phyloP scores from a whole-genome alignment of 2,329 filamentous ascomycete species.

The Westerdykella aurantiaca region DNA sequence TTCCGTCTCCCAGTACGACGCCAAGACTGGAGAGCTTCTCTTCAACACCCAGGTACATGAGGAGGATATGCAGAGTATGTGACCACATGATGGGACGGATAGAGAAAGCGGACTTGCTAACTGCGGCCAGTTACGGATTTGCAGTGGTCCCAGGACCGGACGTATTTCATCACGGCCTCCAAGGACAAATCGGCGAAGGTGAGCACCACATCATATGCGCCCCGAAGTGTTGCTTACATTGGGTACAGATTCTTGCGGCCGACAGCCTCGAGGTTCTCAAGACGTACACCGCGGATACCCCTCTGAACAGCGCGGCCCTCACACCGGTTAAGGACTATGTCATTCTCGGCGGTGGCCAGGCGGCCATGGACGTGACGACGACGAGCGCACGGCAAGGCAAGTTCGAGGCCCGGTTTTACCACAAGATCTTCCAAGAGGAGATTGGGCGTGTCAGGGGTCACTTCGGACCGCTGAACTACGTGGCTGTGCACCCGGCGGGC shows the following conservation, averaged over 20 bases:
- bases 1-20: slow-evolving; percentile 83
- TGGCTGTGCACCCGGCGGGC: slow-evolving; percentile 86
- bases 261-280: slow-evolving; percentile 88
- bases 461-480: slow-evolving; percentile 94
- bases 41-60: slow-evolving; percentile 74
- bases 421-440: slow-evolving; percentile 99
- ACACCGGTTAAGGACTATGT: slow-evolving; percentile 96
- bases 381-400: slow-evolving; percentile 93
- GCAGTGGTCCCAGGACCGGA: slow-evolving; percentile 89
- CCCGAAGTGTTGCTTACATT: slow-evolving; percentile 4
- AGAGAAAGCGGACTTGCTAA: slow-evolving; percentile 44
- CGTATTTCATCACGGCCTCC: slow-evolving; percentile 96
- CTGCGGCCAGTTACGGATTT: slow-evolving; percentile 82
- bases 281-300: slow-evolving; percentile 86
- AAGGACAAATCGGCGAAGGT: slow-evolving; percentile 98
- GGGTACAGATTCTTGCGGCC: slow-evolving; percentile 65
- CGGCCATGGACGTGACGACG: slow-evolving; percentile 97
- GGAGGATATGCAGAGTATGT: slow-evolving; percentile 68
- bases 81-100: background rate
- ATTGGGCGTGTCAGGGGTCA: slow-evolving; percentile 95
- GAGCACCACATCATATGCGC: slow-evolving; percentile 15
- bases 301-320: slow-evolving; percentile 91
- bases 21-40: slow-evolving; percentile 80
- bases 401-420: slow-evolving; percentile 98
- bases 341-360: slow-evolving; percentile 95